Evolutionary conservation across 169 alveolate genomes (phyloP).

Genomic region (Perkinsus marinus): DNA sequence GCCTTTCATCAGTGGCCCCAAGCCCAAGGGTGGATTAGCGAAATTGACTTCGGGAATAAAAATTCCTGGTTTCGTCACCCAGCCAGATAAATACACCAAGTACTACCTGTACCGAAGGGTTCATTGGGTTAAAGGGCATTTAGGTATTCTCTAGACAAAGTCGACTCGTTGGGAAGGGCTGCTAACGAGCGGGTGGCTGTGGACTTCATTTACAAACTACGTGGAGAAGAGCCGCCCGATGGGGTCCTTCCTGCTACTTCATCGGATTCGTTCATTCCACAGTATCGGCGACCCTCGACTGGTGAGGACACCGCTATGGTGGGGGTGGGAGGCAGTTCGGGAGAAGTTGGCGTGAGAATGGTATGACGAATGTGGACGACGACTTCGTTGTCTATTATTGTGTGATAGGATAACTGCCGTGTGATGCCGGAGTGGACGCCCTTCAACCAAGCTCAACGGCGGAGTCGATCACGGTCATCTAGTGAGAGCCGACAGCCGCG

Average conservation of each 20-base stretch:
- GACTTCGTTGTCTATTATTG: background rate
- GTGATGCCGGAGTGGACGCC: background rate
- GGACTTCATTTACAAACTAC: background rate
- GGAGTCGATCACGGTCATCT: background rate
- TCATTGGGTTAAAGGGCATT: no score
- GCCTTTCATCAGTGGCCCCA: background rate
- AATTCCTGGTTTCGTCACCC: background rate
- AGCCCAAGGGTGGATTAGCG: background rate
- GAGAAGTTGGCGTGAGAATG: background rate
- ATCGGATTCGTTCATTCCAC: background rate
- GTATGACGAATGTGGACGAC: background rate
- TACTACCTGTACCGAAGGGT: background rate
- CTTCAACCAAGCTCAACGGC: background rate
- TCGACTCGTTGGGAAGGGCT: background rate
- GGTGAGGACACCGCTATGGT: background rate
- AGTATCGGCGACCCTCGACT: background rate
- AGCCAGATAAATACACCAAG: background rate
- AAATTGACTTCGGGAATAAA: background rate
- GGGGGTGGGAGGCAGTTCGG: background rate
- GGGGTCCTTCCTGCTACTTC: background rate
- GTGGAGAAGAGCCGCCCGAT: background rate
- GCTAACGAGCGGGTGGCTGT: background rate
- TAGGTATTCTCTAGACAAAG: background rate
- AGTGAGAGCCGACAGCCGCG: background rate
- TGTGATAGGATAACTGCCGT: background rate